Percentiles rank a stretch among this genome's conserved stretches.
phyloP scores from a whole-genome alignment of 805 yeast genomes.

The Pichia paraexigua region DNA sequence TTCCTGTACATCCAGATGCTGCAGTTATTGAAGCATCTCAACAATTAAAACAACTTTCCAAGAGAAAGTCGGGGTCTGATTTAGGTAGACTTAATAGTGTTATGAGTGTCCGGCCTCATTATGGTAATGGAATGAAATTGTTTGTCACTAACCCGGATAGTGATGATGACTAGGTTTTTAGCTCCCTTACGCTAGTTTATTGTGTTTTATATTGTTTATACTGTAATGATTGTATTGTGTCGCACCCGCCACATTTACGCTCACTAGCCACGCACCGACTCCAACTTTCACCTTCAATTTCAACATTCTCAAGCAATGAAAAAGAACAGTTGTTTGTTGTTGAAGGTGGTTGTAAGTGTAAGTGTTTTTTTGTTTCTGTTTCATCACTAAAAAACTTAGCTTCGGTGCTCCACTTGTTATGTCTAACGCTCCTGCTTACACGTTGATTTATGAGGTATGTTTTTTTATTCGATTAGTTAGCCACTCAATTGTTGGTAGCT shows the following conservation, averaged over 20 bases:
- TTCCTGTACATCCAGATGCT: slow-evolving; percentile 28
- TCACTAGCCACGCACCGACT: not conserved
- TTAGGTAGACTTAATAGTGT: slow-evolving; percentile 31
- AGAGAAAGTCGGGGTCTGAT: slow-evolving; percentile 5
- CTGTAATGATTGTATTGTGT: not conserved
- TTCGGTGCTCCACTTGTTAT: slow-evolving; percentile 7
- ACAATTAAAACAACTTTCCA: slow-evolving; percentile 23
- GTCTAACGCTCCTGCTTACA: slow-evolving; percentile 51
- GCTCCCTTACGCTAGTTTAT: not conserved
- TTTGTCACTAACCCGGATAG: slow-evolving; percentile 54
- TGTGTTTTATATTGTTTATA: not conserved
- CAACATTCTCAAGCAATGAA: not conserved
- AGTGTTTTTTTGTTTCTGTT: not conserved
- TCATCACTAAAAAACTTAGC: not conserved
- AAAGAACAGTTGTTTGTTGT: not conserved
- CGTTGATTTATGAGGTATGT: slow-evolving; percentile 61
- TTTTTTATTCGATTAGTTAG: not conserved
- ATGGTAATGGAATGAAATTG: slow-evolving; percentile 20
- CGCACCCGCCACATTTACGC: not conserved
- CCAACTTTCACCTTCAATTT: not conserved
- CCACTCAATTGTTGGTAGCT: not conserved
- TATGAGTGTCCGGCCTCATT: slow-evolving; percentile 11
- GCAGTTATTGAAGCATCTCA: slow-evolving; percentile 26
- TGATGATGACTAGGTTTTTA: slow-evolving; percentile 29
- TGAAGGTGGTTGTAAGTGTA: not conserved